Percentiles rank a stretch among this genome's conserved stretches.
Evolutionary conservation across 2,329 filamentous ascomycete species (phyloP).

Genomic region (Fusarium pseudoanthophilum): DNA sequence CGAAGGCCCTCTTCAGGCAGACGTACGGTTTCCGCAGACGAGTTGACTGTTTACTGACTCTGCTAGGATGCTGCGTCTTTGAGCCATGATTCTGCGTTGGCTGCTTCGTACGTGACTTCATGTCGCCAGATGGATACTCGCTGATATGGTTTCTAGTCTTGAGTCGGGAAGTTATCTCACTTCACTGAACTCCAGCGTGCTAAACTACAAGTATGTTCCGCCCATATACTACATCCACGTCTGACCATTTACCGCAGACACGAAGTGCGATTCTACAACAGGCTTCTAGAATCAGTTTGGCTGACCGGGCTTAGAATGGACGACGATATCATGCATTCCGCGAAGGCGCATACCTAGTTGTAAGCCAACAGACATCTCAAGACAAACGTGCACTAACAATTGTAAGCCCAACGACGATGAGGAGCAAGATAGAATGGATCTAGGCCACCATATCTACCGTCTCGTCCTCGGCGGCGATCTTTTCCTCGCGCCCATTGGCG

Average conservation of each 20-base stretch:
- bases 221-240: fast-evolving
- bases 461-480: constrained; percentile 11
- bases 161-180: constrained; percentile 5
- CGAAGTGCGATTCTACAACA: neutral
- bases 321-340: constrained; percentile 22
- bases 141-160: neutral
- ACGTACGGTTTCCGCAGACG: neutral
- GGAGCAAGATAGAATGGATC: constrained; percentile 24
- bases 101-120: neutral
- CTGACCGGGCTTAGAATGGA: neutral
- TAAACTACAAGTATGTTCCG: constrained; percentile 13
- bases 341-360: constrained; percentile 11
- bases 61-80: neutral
- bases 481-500: constrained; percentile 7
- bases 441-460: constrained; percentile 21
- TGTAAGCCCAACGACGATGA: constrained; percentile 22
- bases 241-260: fast-evolving
- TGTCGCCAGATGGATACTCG: fast-evolving
- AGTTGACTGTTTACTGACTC: neutral
- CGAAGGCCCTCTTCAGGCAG: constrained; percentile 4
- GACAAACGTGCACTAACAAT: fast-evolving
- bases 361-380: neutral
- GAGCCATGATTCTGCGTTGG: neutral
- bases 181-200: constrained; percentile 3
- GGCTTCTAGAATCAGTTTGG: fast-evolving